Evolutionary conservation across 495 filamentous ascomycete genomes (phyloP).

Genomic region (Cryomyces minteri): DNA sequence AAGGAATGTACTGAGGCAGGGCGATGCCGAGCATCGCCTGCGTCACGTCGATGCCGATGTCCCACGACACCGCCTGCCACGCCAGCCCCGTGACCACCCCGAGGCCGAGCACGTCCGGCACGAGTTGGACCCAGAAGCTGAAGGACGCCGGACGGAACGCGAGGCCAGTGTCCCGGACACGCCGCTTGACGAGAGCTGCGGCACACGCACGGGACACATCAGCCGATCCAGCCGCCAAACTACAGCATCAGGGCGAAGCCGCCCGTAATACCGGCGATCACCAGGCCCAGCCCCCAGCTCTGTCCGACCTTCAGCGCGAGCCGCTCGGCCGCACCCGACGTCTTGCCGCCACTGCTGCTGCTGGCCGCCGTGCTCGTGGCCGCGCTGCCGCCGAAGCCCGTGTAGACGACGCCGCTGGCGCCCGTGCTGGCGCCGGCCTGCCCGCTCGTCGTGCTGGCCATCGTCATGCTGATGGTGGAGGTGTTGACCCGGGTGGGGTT

Average conservation of each 20-base stretch:
- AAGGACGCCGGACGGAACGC: too few species aligned
- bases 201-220: too few species aligned
- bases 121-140: too few species aligned
- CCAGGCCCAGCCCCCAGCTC: slow-evolving; percentile 35
- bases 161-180: too few species aligned
- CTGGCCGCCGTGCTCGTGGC: slow-evolving; percentile 9
- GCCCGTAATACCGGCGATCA: slow-evolving; percentile 40
- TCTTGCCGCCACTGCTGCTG: slow-evolving; percentile 15
- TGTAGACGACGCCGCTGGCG: slow-evolving; percentile 21
- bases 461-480: slow-evolving; percentile 29
- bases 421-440: slow-evolving; percentile 11
- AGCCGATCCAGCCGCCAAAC: neutral
- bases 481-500: slow-evolving; percentile 43
- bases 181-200: too few species aligned
- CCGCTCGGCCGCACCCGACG: slow-evolving; percentile 20
- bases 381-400: slow-evolving; percentile 28
- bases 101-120: too few species aligned
- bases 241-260: slow-evolving; percentile 45
- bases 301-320: slow-evolving; percentile 35
- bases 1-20: too few species aligned
- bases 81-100: too few species aligned
- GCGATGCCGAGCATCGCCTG: too few species aligned
- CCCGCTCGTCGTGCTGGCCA: slow-evolving; percentile 11
- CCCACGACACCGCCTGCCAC: too few species aligned
- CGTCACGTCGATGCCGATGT: too few species aligned